Evolutionary conservation across 257 asterid genomes (phyloP).

Genomic region (Solanum sejunctum): DNA sequence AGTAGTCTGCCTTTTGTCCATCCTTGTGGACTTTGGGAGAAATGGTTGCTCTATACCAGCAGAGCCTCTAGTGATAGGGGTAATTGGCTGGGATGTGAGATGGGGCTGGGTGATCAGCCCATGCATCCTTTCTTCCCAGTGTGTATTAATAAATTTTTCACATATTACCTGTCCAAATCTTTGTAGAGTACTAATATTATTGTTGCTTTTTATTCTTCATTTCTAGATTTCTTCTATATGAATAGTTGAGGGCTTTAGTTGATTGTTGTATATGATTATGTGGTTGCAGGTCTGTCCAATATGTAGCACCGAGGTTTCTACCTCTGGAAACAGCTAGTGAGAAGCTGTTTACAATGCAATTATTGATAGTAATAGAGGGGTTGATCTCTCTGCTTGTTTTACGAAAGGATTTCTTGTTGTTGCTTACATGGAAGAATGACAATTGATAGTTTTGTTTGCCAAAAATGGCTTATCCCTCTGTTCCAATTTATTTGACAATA

Average conservation of each 20-base stretch:
- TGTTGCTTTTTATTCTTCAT: neutral
- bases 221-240: neutral
- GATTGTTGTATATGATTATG: neutral
- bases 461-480: neutral
- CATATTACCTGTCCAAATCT: neutral
- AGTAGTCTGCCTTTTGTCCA: neutral
- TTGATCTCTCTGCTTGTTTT: neutral
- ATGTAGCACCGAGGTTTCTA: slow-evolving; percentile 76
- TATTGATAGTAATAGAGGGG: neutral
- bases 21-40: neutral
- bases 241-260: neutral
- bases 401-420: neutral
- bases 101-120: neutral
- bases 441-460: neutral
- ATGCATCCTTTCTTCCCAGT: neutral
- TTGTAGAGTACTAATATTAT: neutral
- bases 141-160: neutral
- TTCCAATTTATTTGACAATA: neutral
- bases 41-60: neutral
- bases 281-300: slow-evolving; percentile 81
- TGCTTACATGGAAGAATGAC: neutral
- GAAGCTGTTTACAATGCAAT: neutral
- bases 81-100: neutral
- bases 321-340: slow-evolving; percentile 47
- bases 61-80: neutral